phyloP scores from a whole-genome alignment of 2,329 filamentous ascomycete genomes.

The Hawksworthiomyces lignivorus region DNA sequence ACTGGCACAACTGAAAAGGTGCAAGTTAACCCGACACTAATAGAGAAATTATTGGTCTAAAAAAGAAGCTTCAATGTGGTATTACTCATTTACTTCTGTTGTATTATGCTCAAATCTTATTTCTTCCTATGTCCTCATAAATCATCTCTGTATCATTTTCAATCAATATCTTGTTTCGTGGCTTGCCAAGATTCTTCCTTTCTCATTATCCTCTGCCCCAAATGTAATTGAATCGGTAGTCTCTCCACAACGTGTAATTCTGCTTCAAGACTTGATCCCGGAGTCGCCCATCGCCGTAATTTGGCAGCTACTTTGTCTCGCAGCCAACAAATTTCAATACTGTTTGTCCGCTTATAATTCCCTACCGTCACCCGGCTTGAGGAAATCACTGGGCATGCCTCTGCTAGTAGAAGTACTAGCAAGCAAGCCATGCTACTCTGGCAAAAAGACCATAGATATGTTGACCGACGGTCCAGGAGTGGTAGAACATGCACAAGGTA shows the following conservation, averaged over 20 bases:
- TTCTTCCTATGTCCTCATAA: too few relatives aligned
- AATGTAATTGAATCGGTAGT: constrained; percentile 9
- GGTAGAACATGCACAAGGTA: constrained; percentile 28
- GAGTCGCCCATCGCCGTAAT: constrained; percentile 24
- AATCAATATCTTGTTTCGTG: too few relatives aligned
- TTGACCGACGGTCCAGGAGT: constrained; percentile 28
- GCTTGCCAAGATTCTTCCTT: too few relatives aligned
- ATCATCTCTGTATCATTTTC: too few relatives aligned
- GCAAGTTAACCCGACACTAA: too few relatives aligned
- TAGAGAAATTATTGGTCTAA: too few relatives aligned
- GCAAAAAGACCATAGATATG: constrained; percentile 29
- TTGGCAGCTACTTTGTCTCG: constrained; percentile 21
- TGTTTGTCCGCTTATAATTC: too few relatives aligned
- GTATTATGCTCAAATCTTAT: too few relatives aligned
- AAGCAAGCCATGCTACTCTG: constrained; percentile 28
- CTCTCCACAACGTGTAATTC: constrained; percentile 14
- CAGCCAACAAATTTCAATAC: constrained; percentile 19
- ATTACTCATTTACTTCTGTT: too few relatives aligned
- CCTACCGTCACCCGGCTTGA: neutral
- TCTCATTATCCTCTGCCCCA: neutral
- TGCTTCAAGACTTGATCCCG: constrained; percentile 24
- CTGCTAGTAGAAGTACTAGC: constrained; percentile 25
- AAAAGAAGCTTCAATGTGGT: too few relatives aligned
- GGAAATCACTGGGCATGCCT: constrained; percentile 20
- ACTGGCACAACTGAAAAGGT: too few relatives aligned